Evolutionary conservation across 805 yeast genomes (phyloP), one percentile per base, ranked within the genome.

Genomic region (Wickerhamomyces chambardii): DNA sequence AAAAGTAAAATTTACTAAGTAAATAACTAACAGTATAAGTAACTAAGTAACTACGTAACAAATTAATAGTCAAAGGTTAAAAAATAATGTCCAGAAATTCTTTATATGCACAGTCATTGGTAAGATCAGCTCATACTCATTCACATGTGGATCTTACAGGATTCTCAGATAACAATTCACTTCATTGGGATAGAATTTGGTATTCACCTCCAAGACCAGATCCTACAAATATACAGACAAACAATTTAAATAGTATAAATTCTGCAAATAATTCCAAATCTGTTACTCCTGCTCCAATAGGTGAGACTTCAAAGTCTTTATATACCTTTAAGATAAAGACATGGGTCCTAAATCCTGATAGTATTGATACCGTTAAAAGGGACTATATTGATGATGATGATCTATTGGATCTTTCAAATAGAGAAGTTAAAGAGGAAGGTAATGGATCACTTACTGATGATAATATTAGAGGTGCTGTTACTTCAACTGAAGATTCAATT

Each of bases 401-500:
- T 24, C 12, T n/a, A n/a, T n/a, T 24, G 12, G 81, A 75, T 45
- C 47, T 59, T 10, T 49, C 75, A 16, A 69, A 71, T 36, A 55
- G 77, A 32, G 51, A 55, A n/a, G 37, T 47, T 46, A 36, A 28
- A 6, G 43, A 36, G 6, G 51, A 45, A 5, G 36, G 42, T 4
- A 53, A 47, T 27, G 63, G 58, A 7, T 48, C 55, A 7, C 51
- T 70, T 16, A 59, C 66, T 4, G 68, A 63, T 28, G 67, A 60
- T 21, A 76, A 70, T 37, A 70, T 70, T 29, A 61, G 76, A 47
- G 78, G 74, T 11, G 78, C 78, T 6, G 76, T 70, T 6, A 73
- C 72, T 8, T 24, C 26, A 9, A 24, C 26, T 24, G 4, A 10
- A 24, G 26, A 24, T 9, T 24, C 26, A 6, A 24, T 24, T 5